A percentile compares a stretch with the other conserved stretches of the same genome.
phyloP scores from a whole-genome alignment of 768 basidiomycete genomes.

The Serendipita sp. region DNA sequence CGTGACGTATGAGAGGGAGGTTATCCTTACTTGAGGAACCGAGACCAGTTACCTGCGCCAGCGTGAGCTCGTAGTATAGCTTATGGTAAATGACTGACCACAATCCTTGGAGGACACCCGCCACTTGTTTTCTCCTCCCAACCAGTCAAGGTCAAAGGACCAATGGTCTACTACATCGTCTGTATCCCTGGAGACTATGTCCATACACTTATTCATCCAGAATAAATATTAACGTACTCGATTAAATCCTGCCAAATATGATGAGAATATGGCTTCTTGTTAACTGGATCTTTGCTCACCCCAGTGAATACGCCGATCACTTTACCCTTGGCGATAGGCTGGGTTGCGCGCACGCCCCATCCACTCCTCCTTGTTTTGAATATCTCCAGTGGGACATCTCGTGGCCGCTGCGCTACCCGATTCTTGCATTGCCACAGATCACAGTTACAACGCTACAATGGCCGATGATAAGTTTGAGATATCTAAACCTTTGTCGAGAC shows the following conservation, averaged over 20 bases:
- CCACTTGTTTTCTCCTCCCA: constrained; percentile 25
- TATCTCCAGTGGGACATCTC: constrained; percentile 41
- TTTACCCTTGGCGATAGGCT: constrained; percentile 31
- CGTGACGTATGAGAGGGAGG: not conserved
- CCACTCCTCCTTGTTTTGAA: constrained; percentile 45
- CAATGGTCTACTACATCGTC: constrained; percentile 29
- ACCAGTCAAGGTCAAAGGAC: constrained; percentile 47
- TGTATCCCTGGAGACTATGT: constrained; percentile 6
- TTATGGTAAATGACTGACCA: constrained; percentile 24
- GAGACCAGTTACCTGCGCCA: constrained; percentile 47
- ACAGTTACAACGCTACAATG: constrained; percentile 36
- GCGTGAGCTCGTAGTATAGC: not conserved
- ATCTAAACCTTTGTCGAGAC: constrained; percentile 7
- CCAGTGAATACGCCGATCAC: constrained; percentile 56
- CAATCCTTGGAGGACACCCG: constrained; percentile 37
- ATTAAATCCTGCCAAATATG: too few species aligned
- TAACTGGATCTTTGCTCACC: constrained; percentile 13
- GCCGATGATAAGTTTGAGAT: constrained; percentile 16
- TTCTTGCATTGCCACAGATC: constrained; percentile 34
- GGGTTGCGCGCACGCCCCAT: constrained; percentile 45
- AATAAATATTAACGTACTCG: too few species aligned
- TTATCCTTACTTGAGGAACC: constrained; percentile 43
- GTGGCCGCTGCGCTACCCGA: constrained; percentile 42
- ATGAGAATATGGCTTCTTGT: too few species aligned
- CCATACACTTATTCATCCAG: too few species aligned